These are phyloP conservation scores for Metschnikowia chrysomelidarum DNA, from an alignment of 805 yeast genomes.

Conservation along the genomic window DNA sequence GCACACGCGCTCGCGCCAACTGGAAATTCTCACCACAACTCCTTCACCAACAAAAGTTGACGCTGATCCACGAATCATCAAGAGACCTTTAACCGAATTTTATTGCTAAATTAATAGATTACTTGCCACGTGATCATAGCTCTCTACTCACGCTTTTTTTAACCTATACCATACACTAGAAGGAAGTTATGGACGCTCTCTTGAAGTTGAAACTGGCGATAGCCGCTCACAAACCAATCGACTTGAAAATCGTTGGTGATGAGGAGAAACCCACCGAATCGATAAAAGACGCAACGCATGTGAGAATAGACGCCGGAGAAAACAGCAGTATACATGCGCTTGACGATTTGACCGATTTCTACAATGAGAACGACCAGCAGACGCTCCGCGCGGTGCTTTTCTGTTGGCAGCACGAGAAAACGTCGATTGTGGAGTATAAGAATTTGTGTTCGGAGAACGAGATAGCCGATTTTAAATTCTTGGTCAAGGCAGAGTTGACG, in stretches of 20 bases:
- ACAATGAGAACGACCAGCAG: constrained; percentile 47
- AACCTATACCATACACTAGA: not conserved
- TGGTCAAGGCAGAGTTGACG: constrained; percentile 80
- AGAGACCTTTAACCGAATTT: no score
- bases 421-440: constrained; percentile 79
- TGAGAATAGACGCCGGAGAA: constrained; percentile 25
- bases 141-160: not conserved
- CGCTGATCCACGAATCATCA: no score
- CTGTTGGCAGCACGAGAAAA: constrained; percentile 74
- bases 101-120: no score
- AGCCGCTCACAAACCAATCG: constrained; percentile 22
- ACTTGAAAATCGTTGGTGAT: constrained; percentile 18
- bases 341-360: constrained; percentile 52
- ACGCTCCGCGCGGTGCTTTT: constrained; percentile 62
- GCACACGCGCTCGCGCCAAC: no score
- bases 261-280: constrained; percentile 15
- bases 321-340: constrained; percentile 27
- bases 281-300: constrained; percentile 36
- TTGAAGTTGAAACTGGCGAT: constrained; percentile 29
- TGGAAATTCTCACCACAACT: no score
- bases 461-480: constrained; percentile 71
- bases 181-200: constrained; percentile 25
- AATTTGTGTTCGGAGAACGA: constrained; percentile 63
- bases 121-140: no score
- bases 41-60: no score